These are phyloP conservation scores for Rhodosporidiobolus odoratus DNA, from an alignment of 768 basidiomycete species.

Conservation along the genomic window DNA sequence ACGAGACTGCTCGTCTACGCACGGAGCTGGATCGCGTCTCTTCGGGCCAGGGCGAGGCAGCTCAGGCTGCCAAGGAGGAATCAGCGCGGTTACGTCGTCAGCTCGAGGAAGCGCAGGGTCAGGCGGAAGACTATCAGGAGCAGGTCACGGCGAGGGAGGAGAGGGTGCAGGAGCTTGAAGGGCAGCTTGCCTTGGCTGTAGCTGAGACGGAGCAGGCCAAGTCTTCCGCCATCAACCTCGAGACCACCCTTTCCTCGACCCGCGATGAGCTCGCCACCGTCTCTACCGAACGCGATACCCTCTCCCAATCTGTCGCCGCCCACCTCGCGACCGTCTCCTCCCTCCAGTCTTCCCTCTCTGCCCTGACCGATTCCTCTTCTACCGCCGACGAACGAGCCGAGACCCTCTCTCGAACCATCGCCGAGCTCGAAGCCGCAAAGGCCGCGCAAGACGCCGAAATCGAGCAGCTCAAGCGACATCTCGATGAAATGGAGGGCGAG, in stretches of 20 bases:
- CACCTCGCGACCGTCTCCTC: slow-evolving; percentile 8
- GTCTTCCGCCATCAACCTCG: slow-evolving; percentile 1
- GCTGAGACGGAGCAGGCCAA: background rate
- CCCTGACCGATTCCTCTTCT: slow-evolving; percentile 16
- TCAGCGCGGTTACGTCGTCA: slow-evolving; percentile 39
- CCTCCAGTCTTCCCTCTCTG: slow-evolving; percentile 24
- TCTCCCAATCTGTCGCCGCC: slow-evolving; percentile 1
- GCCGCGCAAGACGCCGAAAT: slow-evolving; percentile 9
- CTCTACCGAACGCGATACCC: background rate
- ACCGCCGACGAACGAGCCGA: slow-evolving; percentile 17
- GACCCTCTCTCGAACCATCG: slow-evolving; percentile 12
- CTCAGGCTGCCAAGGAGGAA: background rate
- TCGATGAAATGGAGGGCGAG: background rate
- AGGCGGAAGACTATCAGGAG: slow-evolving; percentile 16
- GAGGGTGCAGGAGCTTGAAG: slow-evolving; percentile 9
- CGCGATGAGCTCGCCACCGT: slow-evolving; percentile 7
- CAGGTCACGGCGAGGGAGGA: background rate
- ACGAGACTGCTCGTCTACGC: background rate
- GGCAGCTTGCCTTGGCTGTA: background rate
- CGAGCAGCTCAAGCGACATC: background rate
- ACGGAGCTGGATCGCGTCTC: background rate
- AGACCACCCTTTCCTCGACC: background rate
- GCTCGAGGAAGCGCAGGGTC: slow-evolving; percentile 45
- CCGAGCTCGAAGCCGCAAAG: slow-evolving; percentile 19
- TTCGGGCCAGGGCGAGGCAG: background rate